Evolutionary conservation across 768 basidiomycete genomes (phyloP).

Genomic region (Collybia mongolica): DNA sequence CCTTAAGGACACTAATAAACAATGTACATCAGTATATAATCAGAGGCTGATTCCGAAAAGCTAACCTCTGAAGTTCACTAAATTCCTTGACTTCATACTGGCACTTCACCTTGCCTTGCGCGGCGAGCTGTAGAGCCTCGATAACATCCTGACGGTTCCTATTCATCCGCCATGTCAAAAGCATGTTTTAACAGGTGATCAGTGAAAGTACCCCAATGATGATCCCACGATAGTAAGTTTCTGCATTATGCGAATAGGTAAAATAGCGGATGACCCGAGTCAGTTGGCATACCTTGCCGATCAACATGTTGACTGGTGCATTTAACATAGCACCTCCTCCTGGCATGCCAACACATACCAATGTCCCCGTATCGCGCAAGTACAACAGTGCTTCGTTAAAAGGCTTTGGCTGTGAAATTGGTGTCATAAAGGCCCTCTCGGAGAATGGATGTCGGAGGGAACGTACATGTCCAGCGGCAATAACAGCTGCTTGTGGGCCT

Average conservation of each 20-base stretch:
- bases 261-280: slow-evolving; percentile 2
- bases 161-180: not conserved
- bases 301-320: slow-evolving; percentile 43
- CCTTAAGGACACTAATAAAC: slow-evolving; percentile 21
- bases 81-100: slow-evolving; percentile 45
- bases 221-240: slow-evolving; percentile 33
- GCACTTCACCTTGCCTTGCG: slow-evolving; percentile 65
- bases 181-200: not conserved
- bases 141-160: slow-evolving; percentile 76
- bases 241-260: slow-evolving; percentile 32
- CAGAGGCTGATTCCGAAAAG: slow-evolving; percentile 2
- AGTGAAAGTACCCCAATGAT: slow-evolving; percentile 30
- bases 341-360: slow-evolving; percentile 73
- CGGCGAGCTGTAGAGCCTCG: slow-evolving; percentile 77
- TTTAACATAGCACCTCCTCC: slow-evolving; percentile 45
- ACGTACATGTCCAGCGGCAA: slow-evolving; percentile 53
- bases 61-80: slow-evolving; percentile 50
- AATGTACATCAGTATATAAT: not conserved
- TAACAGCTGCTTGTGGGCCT: slow-evolving; percentile 70
- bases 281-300: slow-evolving; percentile 28
- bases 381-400: slow-evolving; percentile 65
- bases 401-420: slow-evolving; percentile 25
- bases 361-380: slow-evolving; percentile 61
- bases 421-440: too few relatives aligned
- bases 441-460: too few relatives aligned